Evolutionary conservation across 2,329 filamentous ascomycete genomes (phyloP).

Genomic region (Fusarium acutatum): DNA sequence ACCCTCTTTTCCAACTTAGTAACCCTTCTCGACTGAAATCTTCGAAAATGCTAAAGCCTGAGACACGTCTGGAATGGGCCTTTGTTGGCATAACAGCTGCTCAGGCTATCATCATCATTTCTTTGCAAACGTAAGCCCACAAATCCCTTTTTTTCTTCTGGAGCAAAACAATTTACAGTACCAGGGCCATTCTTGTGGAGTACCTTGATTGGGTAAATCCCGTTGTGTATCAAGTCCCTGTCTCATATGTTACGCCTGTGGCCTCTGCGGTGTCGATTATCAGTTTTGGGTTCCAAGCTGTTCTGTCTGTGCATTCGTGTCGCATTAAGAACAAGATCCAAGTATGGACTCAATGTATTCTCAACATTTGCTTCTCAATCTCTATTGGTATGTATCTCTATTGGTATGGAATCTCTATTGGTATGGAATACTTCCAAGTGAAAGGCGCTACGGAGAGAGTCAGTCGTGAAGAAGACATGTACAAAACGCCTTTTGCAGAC

Average conservation of each 20-base stretch:
- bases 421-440: neutral
- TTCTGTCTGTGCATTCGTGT: neutral
- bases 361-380: neutral
- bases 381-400: too few relatives aligned
- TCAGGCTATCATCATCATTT: neutral
- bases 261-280: neutral
- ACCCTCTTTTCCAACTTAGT: neutral
- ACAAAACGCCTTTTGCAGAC: neutral
- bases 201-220: neutral
- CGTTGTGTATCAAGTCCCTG: neutral
- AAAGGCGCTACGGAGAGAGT: neutral
- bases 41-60: neutral
- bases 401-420: neutral
- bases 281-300: neutral
- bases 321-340: neutral
- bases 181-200: neutral
- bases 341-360: neutral
- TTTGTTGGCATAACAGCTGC: neutral
- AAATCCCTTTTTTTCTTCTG: neutral
- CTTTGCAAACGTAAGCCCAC: neutral
- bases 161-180: neutral
- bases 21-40: too few relatives aligned
- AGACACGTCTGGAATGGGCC: neutral
- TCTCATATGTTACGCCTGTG: neutral
- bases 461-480: neutral